Evolutionary conservation across 257 asterid species (phyloP), one percentile per base, ranked within the genome.

Genomic region (Gynochthodes officinalis): DNA sequence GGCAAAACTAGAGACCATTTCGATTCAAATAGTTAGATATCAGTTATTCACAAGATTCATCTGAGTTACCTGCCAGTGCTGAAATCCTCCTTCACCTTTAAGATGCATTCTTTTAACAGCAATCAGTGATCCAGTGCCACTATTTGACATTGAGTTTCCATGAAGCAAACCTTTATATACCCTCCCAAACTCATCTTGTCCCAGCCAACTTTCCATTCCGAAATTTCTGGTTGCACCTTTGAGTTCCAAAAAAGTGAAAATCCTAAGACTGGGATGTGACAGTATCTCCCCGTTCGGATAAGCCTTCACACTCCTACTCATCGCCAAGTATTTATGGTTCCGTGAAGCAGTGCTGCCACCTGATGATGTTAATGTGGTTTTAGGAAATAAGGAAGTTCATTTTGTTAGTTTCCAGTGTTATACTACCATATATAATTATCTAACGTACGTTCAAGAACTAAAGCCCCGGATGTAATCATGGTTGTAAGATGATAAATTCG

Each of bases 141-240:
- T 63, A 73, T 67, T 87, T 7, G 79, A 69, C 0, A 82, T 52
- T 37, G 78, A 71, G 78, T 80, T 86, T 32, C 84, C 87, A 27
- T 82, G 92, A 8, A 92, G 80, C 91, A 90, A 88, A 25, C 98
- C 98, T 76, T 86, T 89, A 86, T 88, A 88, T 27, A 92, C 96
- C 50, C 79, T 92, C 4, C 98, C 98, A 74, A 92, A 92, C 23
- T 96, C 98, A 23, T 96, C 98, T 75, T 90, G 97, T 40, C 97
- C 98, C 16, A 90, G 82, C 73, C 89, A 88, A 0, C 87, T 83
- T 77, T 90, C 96, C 39, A 18, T 73, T 72, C 87, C 86, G 75
- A 92, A 92, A 73, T 86, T 88, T 71, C 88, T 84, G 1, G 98
- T 88, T 30, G 96, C 96, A 5, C 63, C 72, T 85, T 28, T 85